Percentiles rank a stretch among this genome's conserved stretches.
Conservation (phyloP, 805 yeast species). For the Cyberlindnera saturnus region DNA sequence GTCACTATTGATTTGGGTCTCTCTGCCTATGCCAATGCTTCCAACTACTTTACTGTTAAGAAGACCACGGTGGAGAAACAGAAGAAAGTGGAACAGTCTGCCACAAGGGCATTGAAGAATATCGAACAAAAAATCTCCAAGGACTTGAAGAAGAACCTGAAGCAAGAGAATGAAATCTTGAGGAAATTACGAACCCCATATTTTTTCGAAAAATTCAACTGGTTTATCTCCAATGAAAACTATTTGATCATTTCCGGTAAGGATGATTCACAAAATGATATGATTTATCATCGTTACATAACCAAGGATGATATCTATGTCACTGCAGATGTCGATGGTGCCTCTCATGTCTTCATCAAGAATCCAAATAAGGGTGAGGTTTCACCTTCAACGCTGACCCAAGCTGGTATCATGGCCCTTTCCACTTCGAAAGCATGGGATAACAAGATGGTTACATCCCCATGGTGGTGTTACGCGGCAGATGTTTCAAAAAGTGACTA, state of each 20-base stretch:
- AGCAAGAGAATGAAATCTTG: slow-evolving; percentile 46
- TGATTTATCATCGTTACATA: slow-evolving; percentile 73
- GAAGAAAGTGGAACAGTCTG: slow-evolving; percentile 70
- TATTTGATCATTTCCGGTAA: slow-evolving; percentile 83
- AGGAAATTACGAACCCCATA: slow-evolving; percentile 63
- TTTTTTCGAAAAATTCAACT: slow-evolving; percentile 91
- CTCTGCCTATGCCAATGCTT: slow-evolving; percentile 86
- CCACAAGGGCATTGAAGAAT: slow-evolving; percentile 71
- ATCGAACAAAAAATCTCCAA: slow-evolving; percentile 73
- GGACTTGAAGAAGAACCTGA: slow-evolving; percentile 61
- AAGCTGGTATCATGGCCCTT: slow-evolving; percentile 84
- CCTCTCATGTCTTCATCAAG: slow-evolving; percentile 72
- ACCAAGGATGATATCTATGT: slow-evolving; percentile 68
- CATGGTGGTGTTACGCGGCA: slow-evolving; percentile 76
- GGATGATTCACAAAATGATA: slow-evolving; percentile 72
- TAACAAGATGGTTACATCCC: slow-evolving; percentile 69
- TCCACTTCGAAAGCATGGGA: slow-evolving; percentile 89
- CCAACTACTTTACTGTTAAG: slow-evolving; percentile 71
- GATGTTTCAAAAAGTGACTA: slow-evolving; percentile 67
- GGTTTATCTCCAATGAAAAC: slow-evolving; percentile 93
- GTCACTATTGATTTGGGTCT: slow-evolving; percentile 62
- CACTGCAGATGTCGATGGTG: slow-evolving; percentile 65
- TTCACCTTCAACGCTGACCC: slow-evolving; percentile 83
- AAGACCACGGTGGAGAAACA: slow-evolving; percentile 74
- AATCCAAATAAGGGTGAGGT: slow-evolving; percentile 70